Percentiles rank a stretch among this genome's conserved stretches.
Evolutionary conservation across 306 rosid genomes (phyloP).

Genomic region (Abrus precatorius): DNA sequence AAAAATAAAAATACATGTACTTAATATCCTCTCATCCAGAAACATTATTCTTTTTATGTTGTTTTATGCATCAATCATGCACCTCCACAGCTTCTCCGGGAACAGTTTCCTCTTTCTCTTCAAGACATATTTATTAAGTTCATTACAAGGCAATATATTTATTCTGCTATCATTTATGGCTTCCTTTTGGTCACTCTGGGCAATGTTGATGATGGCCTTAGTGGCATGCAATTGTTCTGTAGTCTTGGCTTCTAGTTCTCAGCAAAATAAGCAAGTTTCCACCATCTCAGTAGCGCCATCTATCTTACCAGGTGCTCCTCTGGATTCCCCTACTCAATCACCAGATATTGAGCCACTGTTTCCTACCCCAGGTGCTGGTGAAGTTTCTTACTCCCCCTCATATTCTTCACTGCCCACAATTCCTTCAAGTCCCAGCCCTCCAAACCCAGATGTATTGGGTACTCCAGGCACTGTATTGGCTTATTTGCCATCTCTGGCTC

Average conservation of each 20-base stretch:
- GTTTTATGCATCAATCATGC: conserved; percentile 10
- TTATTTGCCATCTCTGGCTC: background rate
- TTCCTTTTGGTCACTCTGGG: conserved; percentile 40
- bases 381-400: conserved; percentile 13
- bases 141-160: conserved; percentile 42
- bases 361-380: background rate
- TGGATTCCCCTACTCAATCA: conserved; percentile 6
- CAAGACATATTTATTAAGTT: background rate
- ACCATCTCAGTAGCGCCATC: background rate
- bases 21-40: background rate
- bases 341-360: conserved; percentile 1
- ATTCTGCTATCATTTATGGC: conserved; percentile 33
- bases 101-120: conserved; percentile 10
- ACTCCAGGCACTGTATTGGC: background rate
- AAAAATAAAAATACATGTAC: background rate
- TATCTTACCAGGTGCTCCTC: background rate
- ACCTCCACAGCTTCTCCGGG: background rate
- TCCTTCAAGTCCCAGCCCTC: conserved; percentile 7
- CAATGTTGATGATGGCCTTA: conserved; percentile 36
- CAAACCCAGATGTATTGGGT: background rate
- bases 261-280: background rate
- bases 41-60: background rate
- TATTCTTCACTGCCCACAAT: conserved; percentile 18
- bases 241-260: conserved; percentile 22
- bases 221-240: conserved; percentile 1